Evolutionary conservation across 2,329 filamentous ascomycete species (phyloP).

Genomic region (Hirsutella rhossiliensis): DNA sequence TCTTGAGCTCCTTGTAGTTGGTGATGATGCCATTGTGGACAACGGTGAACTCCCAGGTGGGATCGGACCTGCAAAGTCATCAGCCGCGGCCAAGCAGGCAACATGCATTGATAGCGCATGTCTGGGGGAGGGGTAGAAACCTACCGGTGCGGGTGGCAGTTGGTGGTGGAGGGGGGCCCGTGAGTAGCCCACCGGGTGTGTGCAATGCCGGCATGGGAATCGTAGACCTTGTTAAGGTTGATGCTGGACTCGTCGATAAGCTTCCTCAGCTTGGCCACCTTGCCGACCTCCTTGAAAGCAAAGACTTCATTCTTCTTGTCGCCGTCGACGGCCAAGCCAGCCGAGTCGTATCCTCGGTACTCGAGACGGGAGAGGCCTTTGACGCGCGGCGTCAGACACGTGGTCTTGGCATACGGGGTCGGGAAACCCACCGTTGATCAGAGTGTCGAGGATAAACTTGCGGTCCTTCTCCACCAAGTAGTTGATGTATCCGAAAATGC

Average conservation of each 20-base stretch:
- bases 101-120: neutral
- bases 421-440: conserved; percentile 70
- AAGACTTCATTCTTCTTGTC: conserved; percentile 98
- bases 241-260: conserved; percentile 76
- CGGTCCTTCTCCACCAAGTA: conserved; percentile 98
- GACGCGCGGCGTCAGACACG: neutral
- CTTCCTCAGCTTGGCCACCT: conserved; percentile 92
- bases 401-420: neutral
- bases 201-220: conserved; percentile 96
- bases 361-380: conserved; percentile 86
- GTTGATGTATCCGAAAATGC: conserved; percentile 98
- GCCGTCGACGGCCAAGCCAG: conserved; percentile 88
- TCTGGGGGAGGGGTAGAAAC: conserved; percentile 10
- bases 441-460: conserved; percentile 87
- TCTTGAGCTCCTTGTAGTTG: conserved; percentile 99
- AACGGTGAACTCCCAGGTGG: conserved; percentile 89
- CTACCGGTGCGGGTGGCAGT: conserved; percentile 98
- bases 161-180: conserved; percentile 81
- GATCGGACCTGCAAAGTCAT: conserved; percentile 58
- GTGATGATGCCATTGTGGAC: conserved; percentile 99
- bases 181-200: conserved; percentile 99
- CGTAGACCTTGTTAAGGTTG: conserved; percentile 86
- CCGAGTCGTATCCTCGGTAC: conserved; percentile 97
- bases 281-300: conserved; percentile 98
- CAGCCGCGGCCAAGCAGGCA: too few species aligned